Conservation (phyloP, 2,329 filamentous ascomycete genomes). For the Eurotiales sp. region DNA sequence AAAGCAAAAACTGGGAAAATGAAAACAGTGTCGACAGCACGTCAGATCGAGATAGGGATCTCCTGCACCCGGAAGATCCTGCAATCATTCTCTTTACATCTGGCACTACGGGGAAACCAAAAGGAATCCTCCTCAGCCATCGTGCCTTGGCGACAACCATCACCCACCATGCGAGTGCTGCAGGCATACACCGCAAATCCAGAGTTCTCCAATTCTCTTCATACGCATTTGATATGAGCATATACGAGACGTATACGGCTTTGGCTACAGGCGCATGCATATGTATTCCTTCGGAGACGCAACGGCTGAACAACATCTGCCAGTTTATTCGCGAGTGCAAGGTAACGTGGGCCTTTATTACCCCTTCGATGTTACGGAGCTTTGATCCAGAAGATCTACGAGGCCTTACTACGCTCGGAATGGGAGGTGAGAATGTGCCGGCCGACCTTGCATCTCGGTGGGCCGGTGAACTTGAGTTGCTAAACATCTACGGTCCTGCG, state of each 20-base stretch:
- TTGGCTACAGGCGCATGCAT: slow-evolving; percentile 56
- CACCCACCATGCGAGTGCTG: slow-evolving; percentile 42
- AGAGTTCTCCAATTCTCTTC: slow-evolving; percentile 35
- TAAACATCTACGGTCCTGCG: slow-evolving; percentile 45
- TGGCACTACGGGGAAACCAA: slow-evolving; percentile 43
- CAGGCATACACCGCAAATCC: slow-evolving; percentile 27
- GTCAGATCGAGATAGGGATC: too few relatives aligned
- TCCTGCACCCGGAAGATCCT: too few relatives aligned
- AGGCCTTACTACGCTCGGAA: slow-evolving; percentile 39
- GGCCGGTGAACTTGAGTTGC: slow-evolving; percentile 31
- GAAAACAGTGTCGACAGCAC: too few relatives aligned
- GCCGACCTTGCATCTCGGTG: slow-evolving; percentile 34
- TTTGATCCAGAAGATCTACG: slow-evolving; percentile 40
- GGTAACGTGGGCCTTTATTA: slow-evolving; percentile 57
- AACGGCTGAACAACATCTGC: slow-evolving; percentile 48
- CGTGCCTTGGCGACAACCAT: slow-evolving; percentile 48
- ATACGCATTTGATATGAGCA: slow-evolving; percentile 54
- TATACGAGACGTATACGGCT: slow-evolving; percentile 53
- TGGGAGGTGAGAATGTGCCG: slow-evolving; percentile 51
- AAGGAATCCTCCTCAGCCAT: slow-evolving; percentile 39
- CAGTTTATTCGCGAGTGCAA: slow-evolving; percentile 50
- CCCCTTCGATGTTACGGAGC: slow-evolving; percentile 59
- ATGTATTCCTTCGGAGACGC: slow-evolving; percentile 53
- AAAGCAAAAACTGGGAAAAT: too few relatives aligned
- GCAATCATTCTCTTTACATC: slow-evolving; percentile 47